Conservation (phyloP, 2,329 filamentous ascomycete genomes). For the Geosmithia morbida region DNA sequence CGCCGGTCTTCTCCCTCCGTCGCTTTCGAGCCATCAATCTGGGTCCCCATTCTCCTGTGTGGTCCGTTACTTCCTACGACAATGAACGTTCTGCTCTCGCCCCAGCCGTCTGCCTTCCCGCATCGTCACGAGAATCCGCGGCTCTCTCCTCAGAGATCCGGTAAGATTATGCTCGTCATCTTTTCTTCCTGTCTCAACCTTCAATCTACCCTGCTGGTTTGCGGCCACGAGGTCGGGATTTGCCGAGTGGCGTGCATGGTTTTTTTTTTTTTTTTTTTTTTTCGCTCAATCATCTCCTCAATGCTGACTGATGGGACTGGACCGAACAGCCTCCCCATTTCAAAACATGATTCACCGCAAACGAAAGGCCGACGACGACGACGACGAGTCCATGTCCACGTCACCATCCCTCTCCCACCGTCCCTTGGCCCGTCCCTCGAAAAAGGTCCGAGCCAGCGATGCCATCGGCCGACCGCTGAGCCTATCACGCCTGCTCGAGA, state of each 20-base stretch:
- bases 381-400: constrained; percentile 76
- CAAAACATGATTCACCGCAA: constrained; percentile 49
- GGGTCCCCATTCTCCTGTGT: constrained; percentile 1
- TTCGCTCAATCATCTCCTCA: background rate
- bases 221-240: background rate
- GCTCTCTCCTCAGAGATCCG: constrained; percentile 37
- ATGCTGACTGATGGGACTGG: background rate
- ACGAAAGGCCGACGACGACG: constrained; percentile 73
- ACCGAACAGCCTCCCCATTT: constrained; percentile 24
- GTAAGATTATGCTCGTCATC: constrained; percentile 24
- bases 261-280: background rate
- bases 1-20: background rate
- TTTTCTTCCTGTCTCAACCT: background rate
- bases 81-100: constrained; percentile 50
- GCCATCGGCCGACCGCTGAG: constrained; percentile 41
- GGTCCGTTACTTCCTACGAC: constrained; percentile 6
- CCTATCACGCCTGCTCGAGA: constrained; percentile 73
- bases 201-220: no score
- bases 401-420: constrained; percentile 65
- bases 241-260: background rate
- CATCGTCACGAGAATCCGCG: constrained; percentile 42
- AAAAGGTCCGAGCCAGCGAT: constrained; percentile 51
- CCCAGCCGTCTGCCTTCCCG: constrained; percentile 43
- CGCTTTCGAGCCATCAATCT: background rate
- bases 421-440: constrained; percentile 50